A percentile compares a stretch with the other conserved stretches of the same genome.
Conservation (phyloP, 768 basidiomycete genomes). For the Peribolospora baueri region DNA sequence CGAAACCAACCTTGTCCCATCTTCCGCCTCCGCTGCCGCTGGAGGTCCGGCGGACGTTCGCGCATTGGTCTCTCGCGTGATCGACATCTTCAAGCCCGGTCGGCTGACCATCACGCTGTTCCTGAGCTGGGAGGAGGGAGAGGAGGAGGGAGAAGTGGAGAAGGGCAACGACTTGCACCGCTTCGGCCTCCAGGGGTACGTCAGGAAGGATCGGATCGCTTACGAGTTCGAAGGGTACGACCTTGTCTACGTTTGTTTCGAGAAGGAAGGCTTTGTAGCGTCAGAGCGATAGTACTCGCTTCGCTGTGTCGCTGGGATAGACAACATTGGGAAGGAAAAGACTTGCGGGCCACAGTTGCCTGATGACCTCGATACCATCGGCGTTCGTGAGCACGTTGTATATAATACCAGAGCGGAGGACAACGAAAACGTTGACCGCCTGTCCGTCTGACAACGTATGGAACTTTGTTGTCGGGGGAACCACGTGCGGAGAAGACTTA, state of each 20-base stretch:
- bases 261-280: background rate
- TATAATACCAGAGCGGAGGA: no score
- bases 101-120: constrained; percentile 70
- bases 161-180: constrained; percentile 13
- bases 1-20: constrained; percentile 73
- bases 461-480: no score
- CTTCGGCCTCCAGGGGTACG: constrained; percentile 28
- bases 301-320: no score
- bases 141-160: constrained; percentile 22
- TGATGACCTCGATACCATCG: no score
- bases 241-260: constrained; percentile 4
- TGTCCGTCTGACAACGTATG: no score
- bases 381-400: no score
- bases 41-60: background rate
- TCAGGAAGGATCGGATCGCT: constrained; percentile 83
- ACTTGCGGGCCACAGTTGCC: no score
- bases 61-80: constrained; percentile 51
- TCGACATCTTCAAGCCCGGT: constrained; percentile 75
- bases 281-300: background rate
- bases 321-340: no score
- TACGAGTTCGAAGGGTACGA: constrained; percentile 66
- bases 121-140: constrained; percentile 31
- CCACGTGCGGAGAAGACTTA: no score
- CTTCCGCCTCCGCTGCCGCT: constrained; percentile 12
- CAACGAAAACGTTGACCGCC: no score